Conservation (phyloP, 441 rosid genomes). For the Corymbia citriodora region DNA sequence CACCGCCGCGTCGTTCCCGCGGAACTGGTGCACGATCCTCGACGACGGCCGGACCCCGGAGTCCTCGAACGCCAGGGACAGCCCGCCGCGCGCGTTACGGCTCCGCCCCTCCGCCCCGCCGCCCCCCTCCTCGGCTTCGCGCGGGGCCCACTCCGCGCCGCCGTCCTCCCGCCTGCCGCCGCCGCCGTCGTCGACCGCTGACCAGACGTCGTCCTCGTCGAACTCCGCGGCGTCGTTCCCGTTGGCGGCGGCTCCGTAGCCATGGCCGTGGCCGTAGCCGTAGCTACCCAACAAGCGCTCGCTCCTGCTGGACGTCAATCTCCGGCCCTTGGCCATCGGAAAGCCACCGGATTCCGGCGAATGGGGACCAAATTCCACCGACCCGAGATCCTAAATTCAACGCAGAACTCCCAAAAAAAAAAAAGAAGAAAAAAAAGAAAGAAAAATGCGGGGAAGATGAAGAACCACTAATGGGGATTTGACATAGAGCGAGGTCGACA, state of each 20-base stretch:
- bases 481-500: conserved; percentile 25
- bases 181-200: conserved; percentile 39
- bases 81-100: conserved; percentile 33
- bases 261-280: conserved; percentile 28
- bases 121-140: conserved; percentile 2
- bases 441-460: conserved; percentile 11
- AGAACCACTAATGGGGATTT: neutral
- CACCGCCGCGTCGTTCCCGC: conserved; percentile 27
- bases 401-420: too few species aligned
- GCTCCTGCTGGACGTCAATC: conserved; percentile 49
- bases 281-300: conserved; percentile 60
- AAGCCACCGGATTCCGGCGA: neutral
- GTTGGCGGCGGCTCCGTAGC: conserved; percentile 1
- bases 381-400: neutral
- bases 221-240: conserved; percentile 48
- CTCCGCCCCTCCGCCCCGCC: conserved; percentile 11
- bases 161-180: conserved; percentile 7
- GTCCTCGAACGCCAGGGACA: conserved; percentile 68
- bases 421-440: neutral
- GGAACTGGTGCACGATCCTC: conserved; percentile 70
- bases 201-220: conserved; percentile 89
- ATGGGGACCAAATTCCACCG: neutral
- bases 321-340: conserved; percentile 74
- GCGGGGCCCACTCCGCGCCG: conserved; percentile 18
- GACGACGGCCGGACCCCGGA: conserved; percentile 31